Base-by-base conservation (phyloP, 2,329 filamentous ascomycete genomes). In the Trichoderma sp. region DNA sequence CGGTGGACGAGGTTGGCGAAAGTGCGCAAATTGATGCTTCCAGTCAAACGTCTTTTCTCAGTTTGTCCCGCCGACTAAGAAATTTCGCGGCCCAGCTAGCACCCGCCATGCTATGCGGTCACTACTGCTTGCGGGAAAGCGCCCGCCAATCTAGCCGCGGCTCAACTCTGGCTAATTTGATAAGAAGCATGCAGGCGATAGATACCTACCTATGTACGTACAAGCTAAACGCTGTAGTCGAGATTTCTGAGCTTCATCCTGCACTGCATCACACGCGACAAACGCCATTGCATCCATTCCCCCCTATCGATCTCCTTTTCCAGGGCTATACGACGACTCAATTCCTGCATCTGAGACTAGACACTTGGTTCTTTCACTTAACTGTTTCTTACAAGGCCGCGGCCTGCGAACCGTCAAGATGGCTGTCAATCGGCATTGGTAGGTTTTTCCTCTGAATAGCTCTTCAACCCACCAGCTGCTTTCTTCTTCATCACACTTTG, bases 361-460 rank as follows among this genome's bases (percentile, higher is more conserved):
- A 31, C 19, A 10, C n/a, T n/a, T 4, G 7, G 19, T 10, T 3
- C 21, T 29, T 5, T 14, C 19, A 8, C 5, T 21, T 14, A 7
- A 13, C 5, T 16, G 2, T 13, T 58, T 14, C 29, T 58, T 14
- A n/a, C 33, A 16, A 66, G 63, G 63, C 63, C 19, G 6, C 63
- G 63, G 63, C 63, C 63, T 58, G 27, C 49, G 72, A 43, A 75
- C 69, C 70, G 70, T 77, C 79, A 84, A 72, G 69, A 93, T 93
- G 88, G 89, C 83, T 86, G 89, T 84, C 86, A 83, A 83, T 72
- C 81, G 91, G 77, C 92, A 95, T 82, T 96, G 92, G 91, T 92
- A 86, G 74, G 83, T 56, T 37, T 24, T 33, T 27, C 52, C n/a
- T 47, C 27, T 14, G 14, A 47, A 37, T 55, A 58, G 33, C 53